Percentiles rank a stretch among this genome's conserved stretches.
Conservation (phyloP, 306 rosid genomes). For the Crataegus laevigata region DNA sequence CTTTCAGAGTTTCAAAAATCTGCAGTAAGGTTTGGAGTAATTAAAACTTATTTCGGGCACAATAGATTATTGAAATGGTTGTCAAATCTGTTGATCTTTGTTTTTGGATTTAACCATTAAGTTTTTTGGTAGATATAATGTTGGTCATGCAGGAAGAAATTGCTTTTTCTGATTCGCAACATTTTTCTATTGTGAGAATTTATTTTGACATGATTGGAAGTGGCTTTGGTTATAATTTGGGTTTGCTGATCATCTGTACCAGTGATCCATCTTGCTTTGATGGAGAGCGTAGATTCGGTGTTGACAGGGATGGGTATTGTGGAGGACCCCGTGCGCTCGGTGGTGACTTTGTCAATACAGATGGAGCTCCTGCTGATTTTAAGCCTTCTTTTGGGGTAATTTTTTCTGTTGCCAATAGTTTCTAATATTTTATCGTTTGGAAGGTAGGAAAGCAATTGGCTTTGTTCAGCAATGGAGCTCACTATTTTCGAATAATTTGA, state of each 20-base stretch:
- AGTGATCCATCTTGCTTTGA: constrained; percentile 48
- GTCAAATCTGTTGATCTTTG: neutral
- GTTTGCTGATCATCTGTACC: neutral
- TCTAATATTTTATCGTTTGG: neutral
- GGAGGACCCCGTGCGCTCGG: constrained; percentile 41
- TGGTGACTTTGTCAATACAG: constrained; percentile 41
- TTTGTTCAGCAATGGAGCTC: neutral
- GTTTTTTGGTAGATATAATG: neutral
- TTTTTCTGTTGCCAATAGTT: neutral
- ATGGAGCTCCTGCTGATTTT: constrained; percentile 48
- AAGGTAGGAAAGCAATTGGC: neutral
- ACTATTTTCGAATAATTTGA: too few relatives aligned
- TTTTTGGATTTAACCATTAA: neutral
- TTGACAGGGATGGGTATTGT: constrained; percentile 44
- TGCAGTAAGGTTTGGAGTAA: neutral
- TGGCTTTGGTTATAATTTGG: neutral
- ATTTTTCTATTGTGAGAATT: neutral
- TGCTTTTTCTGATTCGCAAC: neutral
- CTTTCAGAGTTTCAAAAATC: neutral
- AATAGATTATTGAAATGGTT: neutral
- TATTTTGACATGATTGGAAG: too few relatives aligned
- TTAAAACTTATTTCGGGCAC: neutral
- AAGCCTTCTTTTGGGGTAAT: constrained; percentile 42
- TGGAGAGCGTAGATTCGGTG: constrained; percentile 42
- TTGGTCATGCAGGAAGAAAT: neutral